Evolutionary conservation across 805 yeast genomes (phyloP), one percentile per base, ranked within the genome.

Genomic region (Wickerhamiella nectarea): DNA sequence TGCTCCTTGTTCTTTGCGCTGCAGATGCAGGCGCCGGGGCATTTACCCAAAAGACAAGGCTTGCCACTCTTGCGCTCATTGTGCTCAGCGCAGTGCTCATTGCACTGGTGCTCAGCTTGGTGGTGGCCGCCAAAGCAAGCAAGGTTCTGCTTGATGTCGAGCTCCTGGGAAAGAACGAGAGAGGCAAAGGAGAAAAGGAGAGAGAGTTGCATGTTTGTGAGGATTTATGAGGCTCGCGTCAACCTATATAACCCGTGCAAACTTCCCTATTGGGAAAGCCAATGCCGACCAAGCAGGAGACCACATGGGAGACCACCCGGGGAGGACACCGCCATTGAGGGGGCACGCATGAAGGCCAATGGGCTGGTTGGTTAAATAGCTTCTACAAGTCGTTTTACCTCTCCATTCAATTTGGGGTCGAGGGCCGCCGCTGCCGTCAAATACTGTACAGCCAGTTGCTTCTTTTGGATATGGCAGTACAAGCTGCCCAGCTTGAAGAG

Each of bases 401-500:
- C 20, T 5, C 14, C 36, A 8, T n/a, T 10, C 26, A 31, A 9
- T n/a, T 86, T 85, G 6, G 97, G 96, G 60, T 89, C 97, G 50
- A 89, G 67, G 55, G 84, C 83, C 62, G 85, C 68, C 0, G 98
- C 96, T 36, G 79, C 72, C 0, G 97, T 89, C 52, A 83, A 84
- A 54, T 83, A 89, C 51, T 75, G 76, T 21, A 89, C 72, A 1
- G 98, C 97, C 50, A 72, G 77, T 52, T 74, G 75, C 53, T 76
- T 79, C 48, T 82, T 76, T 22, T 78, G 78, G 50, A 80, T 74
- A 24, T 79, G 72, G 53, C 78, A 82, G 69, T 86, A 85, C 44
- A 87, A 68, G 55, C 85, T 85, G 9, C 96, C 98, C 37, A 91
- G 66, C 34, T 87, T 64, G 60, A 81, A 85, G 60, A 89, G 97